Conservation (phyloP, 345 rosid species). For the Durio zibethinus region DNA sequence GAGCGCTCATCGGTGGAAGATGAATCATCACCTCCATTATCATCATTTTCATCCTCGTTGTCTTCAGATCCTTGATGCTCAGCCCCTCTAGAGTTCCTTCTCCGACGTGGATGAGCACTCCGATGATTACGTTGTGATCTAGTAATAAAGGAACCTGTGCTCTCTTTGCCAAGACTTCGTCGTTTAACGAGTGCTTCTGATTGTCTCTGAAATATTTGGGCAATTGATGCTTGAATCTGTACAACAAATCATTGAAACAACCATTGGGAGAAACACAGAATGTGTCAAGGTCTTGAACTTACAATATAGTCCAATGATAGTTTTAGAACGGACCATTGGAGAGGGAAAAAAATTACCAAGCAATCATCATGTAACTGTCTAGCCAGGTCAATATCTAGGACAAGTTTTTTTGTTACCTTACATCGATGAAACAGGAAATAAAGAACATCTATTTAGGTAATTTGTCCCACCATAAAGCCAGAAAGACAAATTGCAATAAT, state of each 20-base stretch:
- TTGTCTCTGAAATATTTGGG: constrained; percentile 72
- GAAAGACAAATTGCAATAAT: neutral
- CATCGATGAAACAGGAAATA: neutral
- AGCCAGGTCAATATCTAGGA: neutral
- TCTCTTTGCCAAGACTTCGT: constrained; percentile 56
- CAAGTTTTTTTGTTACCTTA: neutral
- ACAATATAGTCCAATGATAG: neutral
- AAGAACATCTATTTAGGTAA: neutral
- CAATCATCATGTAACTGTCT: neutral
- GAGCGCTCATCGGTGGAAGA: constrained; percentile 72
- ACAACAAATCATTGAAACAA: constrained; percentile 23
- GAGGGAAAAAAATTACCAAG: neutral
- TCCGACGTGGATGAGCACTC: constrained; percentile 45
- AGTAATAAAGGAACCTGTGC: constrained; percentile 29
- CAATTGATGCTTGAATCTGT: constrained; percentile 93
- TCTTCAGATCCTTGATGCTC: constrained; percentile 67
- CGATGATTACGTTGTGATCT: constrained; percentile 57
- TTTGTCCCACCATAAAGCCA: neutral
- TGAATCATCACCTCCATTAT: constrained; percentile 59
- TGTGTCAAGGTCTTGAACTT: neutral
- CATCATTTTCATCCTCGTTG: constrained; percentile 65
- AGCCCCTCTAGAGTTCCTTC: constrained; percentile 49
- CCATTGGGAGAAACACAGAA: neutral
- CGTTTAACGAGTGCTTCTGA: constrained; percentile 72
- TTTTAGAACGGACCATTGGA: neutral